Base-by-base conservation (phyloP, 164 flowering plant species). In the Taxillus chinensis region DNA sequence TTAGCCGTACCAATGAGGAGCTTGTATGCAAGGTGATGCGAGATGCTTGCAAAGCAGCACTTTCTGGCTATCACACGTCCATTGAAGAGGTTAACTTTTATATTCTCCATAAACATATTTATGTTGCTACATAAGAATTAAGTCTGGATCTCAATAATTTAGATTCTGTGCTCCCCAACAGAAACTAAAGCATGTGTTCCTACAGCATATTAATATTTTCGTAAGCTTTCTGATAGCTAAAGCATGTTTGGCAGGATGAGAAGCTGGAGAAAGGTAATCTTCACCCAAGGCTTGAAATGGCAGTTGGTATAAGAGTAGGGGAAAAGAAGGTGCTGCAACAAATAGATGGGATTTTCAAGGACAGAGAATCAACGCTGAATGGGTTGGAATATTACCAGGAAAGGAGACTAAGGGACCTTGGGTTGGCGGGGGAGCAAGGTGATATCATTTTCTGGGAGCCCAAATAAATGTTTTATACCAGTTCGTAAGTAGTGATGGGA, bases 361-460 rank as follows among this genome's bases (percentile, higher is more conserved):
- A 82, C 41, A 82, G 83, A 64, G 91, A 86, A 65, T 16, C 40
- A 53, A 95, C 88, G 67, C 45, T 92, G 72, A 82, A 80, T 68
- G 78, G 60, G 63, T 71, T 86, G 58, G 96, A 89, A 70, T 87
- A 89, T 62, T 92, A 90, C 71, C 98, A 92, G 70, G 96, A 92
- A 65, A 87, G 98, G 71, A 84, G 98, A 67, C 84, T 92, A 17
- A 86, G 76, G 69, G 95, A 86, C 57, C 85, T 92, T 64, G 98
- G 96, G 39, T 79, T 92, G 40, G 87, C 75, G 62, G 98, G 95
- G 40, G 95, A 87, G 74, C 95, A 83, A 81, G 98, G 90, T 39
- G 96, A 92, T 3, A 89, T 83, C 52, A 85, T 89, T 67, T 86
- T 87, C 68, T 89, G 96, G 95, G 95, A 88, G 67, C 72, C 83